Evolutionary conservation across 495 filamentous ascomycete species (phyloP).

Genomic region (Poronia punctata): DNA sequence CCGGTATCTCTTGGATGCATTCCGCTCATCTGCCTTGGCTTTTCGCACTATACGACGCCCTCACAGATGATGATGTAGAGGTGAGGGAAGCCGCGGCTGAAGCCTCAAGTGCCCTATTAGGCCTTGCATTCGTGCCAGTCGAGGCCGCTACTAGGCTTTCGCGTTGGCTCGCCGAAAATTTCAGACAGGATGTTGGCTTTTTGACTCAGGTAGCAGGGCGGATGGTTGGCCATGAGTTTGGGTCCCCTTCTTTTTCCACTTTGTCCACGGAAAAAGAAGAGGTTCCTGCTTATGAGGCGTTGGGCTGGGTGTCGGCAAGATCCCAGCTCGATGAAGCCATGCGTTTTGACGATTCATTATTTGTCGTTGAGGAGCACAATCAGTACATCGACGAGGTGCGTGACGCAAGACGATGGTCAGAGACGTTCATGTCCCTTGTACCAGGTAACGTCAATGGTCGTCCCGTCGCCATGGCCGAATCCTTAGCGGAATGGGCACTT

Average conservation of each 20-base stretch:
- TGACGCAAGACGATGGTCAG: slow-evolving; percentile 61
- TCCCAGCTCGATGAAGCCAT: slow-evolving; percentile 41
- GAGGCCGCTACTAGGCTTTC: slow-evolving; percentile 33
- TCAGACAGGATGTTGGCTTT: slow-evolving; percentile 22
- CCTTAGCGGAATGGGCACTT: slow-evolving; percentile 45
- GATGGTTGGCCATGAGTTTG: slow-evolving; percentile 24
- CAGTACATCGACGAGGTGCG: slow-evolving; percentile 73
- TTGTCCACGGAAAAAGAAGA: background rate
- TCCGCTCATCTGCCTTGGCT: slow-evolving; percentile 32
- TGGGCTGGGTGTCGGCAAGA: slow-evolving; percentile 33
- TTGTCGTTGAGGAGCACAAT: slow-evolving; percentile 86
- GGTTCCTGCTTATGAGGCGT: background rate
- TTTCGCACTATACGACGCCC: slow-evolving; percentile 42
- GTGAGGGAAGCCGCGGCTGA: slow-evolving; percentile 59
- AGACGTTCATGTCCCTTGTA: slow-evolving; percentile 32
- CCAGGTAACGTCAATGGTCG: background rate
- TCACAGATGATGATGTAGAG: slow-evolving; percentile 91
- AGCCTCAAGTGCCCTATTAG: slow-evolving; percentile 33
- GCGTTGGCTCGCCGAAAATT: slow-evolving; percentile 25
- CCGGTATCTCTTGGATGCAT: slow-evolving; percentile 8
- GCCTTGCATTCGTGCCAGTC: slow-evolving; percentile 29
- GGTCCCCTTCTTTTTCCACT: slow-evolving; percentile 2
- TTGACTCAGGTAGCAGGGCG: slow-evolving; percentile 24
- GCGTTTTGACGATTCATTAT: slow-evolving; percentile 64
- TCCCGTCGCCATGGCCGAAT: background rate